A percentile compares a stretch with the other conserved stretches of the same genome.
Evolutionary conservation across 805 yeast species (phyloP).

Genomic region (Metschnikowia continentalis): DNA sequence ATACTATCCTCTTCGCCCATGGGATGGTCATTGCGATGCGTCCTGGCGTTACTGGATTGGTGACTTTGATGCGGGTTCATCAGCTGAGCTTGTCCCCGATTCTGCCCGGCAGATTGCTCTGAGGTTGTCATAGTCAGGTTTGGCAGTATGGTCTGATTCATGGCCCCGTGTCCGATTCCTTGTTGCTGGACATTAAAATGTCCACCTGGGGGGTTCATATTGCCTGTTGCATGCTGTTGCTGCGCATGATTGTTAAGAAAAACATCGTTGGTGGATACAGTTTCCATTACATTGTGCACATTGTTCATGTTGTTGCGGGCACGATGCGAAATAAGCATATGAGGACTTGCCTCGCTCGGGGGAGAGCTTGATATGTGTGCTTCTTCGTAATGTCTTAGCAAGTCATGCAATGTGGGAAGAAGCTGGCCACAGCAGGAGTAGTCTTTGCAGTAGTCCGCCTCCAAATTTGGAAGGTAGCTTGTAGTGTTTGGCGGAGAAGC

Average conservation of each 20-base stretch:
- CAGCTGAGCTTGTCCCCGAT: slow-evolving; percentile 8
- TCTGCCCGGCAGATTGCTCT: slow-evolving; percentile 4
- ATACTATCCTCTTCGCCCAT: slow-evolving; percentile 49
- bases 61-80: slow-evolving; percentile 6
- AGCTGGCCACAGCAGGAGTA: slow-evolving; percentile 93
- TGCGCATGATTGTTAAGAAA: slow-evolving; percentile 52
- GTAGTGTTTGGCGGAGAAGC: slow-evolving; percentile 64
- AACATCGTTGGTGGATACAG: slow-evolving; percentile 91
- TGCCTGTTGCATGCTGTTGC: slow-evolving; percentile 10
- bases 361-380: slow-evolving; percentile 73
- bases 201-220: slow-evolving; percentile 17
- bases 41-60: slow-evolving; percentile 1
- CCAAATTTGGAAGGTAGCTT: slow-evolving; percentile 85
- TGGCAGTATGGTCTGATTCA: slow-evolving; percentile 15
- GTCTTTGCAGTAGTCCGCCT: slow-evolving; percentile 94
- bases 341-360: slow-evolving; percentile 33
- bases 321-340: slow-evolving; percentile 27
- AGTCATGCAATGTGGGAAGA: slow-evolving; percentile 89
- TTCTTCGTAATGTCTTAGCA: slow-evolving; percentile 92
- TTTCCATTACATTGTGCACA: slow-evolving; percentile 67
- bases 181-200: slow-evolving; percentile 26
- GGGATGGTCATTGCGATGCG: slow-evolving; percentile 20
- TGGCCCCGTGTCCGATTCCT: slow-evolving; percentile 17
- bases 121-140: slow-evolving; percentile 14
- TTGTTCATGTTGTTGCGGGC: slow-evolving; percentile 35